These are phyloP conservation scores for Evansstolkia leycettana DNA, from an alignment of 495 filamentous ascomycete genomes.

Conservation along the genomic window DNA sequence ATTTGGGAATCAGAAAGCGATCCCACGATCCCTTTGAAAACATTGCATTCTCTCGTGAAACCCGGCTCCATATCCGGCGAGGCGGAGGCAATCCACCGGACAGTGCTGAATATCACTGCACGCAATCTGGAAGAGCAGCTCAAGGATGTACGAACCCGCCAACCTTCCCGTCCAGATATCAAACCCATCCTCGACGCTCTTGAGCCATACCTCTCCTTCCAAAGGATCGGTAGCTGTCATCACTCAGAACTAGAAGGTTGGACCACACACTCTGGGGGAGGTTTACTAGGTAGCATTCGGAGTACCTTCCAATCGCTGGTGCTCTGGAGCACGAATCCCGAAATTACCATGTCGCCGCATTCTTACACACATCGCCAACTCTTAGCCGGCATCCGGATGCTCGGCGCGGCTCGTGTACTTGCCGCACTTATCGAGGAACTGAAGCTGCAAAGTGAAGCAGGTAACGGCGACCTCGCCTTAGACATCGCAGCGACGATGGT, in stretches of 20 bases:
- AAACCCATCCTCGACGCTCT: conserved; percentile 60
- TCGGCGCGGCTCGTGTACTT: conserved; percentile 55
- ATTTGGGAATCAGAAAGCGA: conserved; percentile 60
- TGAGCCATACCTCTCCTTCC: conserved; percentile 53
- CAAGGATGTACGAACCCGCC: conserved; percentile 54
- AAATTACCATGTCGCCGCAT: conserved; percentile 53
- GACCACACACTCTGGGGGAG: conserved; percentile 48
- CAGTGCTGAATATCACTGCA: conserved; percentile 73
- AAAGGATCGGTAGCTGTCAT: conserved; percentile 50
- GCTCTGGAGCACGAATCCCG: conserved; percentile 57
- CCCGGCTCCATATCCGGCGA: conserved; percentile 70
- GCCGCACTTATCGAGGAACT: conserved; percentile 57
- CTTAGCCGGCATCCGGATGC: conserved; percentile 49
- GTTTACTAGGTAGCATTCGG: conserved; percentile 49
- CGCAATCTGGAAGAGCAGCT: conserved; percentile 66
- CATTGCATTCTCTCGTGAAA: conserved; percentile 63
- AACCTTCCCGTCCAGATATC: conserved; percentile 56
- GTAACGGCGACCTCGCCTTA: conserved; percentile 50
- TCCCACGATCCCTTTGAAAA: conserved; percentile 50
- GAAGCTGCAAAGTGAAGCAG: conserved; percentile 38
- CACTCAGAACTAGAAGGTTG: conserved; percentile 68
- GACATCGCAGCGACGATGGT: conserved; percentile 66
- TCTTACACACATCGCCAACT: conserved; percentile 73
- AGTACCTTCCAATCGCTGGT: conserved; percentile 55
- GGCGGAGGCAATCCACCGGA: conserved; percentile 65